Base-by-base conservation (phyloP, 2,329 filamentous ascomycete genomes). In the Sclerotiophoma versabilis region DNA sequence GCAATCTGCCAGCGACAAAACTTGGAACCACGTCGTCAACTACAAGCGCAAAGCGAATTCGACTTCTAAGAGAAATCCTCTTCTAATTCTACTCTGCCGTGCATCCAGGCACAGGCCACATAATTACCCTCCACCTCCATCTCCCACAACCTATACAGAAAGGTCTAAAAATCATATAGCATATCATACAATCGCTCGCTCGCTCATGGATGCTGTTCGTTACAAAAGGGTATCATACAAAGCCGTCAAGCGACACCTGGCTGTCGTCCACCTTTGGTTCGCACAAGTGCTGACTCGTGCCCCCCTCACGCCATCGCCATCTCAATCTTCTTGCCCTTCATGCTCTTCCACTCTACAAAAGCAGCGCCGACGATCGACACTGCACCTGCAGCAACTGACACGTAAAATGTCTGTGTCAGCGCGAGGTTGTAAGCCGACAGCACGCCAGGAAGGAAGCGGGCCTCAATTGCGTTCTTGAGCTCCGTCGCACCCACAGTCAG, bases 401-500 rank as follows among this genome's bases (percentile, higher is more conserved):
- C 83, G 57, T 84, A 82, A 66, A 88, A 91, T 0, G 82, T 81
- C 53, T 81, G 74, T 2, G 80, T 80, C 30, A 91, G 71, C 0
- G 86, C 79, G 20, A 77, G 69, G 66, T 90, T 90, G 75, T 91
- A 91, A 0, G 86, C 87, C 0, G 76, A 59, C 1, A 87, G 76
- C 8, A 92, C 86, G 0, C 77, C 74, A 2, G 71, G 65, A 4
- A 87, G 70, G 53, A 79, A 83, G 54, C 84, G 63, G 0, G 73
- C 59, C 0, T 81, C 76, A 22, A 91, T 83, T 2, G 77, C 69
- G 34, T 68, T 59, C 54, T 82, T 81, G 19, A 93, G 77, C 39
- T 85, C 81, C 0, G 88, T 91, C 1, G 83, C 83, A 30, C 83
- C 83, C 4, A 77, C 76, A 1, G 62, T 63, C 12, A 80, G 66